Evolutionary conservation across 129 eudicot genomes (phyloP).

Genomic region (Calendula officinalis): DNA sequence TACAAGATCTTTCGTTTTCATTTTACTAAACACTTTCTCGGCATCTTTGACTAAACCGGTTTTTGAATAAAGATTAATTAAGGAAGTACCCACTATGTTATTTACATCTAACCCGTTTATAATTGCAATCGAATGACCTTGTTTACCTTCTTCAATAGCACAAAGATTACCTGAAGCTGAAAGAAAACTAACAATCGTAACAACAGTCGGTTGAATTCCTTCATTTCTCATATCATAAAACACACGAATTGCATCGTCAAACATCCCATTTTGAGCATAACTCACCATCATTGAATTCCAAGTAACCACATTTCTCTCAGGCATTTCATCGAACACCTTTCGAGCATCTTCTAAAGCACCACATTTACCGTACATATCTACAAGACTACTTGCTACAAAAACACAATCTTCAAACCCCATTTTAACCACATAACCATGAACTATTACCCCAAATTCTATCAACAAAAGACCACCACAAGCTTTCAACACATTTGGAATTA

Average conservation of each 20-base stretch:
- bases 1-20: slow-evolving; percentile 57
- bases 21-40: slow-evolving; percentile 49
- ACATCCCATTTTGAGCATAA: slow-evolving; percentile 62
- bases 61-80: slow-evolving; percentile 56
- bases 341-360: slow-evolving; percentile 51
- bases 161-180: slow-evolving; percentile 60
- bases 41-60: slow-evolving; percentile 57
- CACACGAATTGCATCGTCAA: slow-evolving; percentile 50
- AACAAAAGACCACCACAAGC: slow-evolving; percentile 62
- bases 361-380: slow-evolving; percentile 84
- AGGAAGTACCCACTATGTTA: slow-evolving; percentile 55
- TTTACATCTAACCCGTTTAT: slow-evolving; percentile 42
- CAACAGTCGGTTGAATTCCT: slow-evolving; percentile 56
- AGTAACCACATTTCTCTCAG: slow-evolving; percentile 53
- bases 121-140: slow-evolving; percentile 63
- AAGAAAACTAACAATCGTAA: slow-evolving; percentile 55
- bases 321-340: slow-evolving; percentile 67
- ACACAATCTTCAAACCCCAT: slow-evolving; percentile 62
- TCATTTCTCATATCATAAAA: slow-evolving; percentile 54
- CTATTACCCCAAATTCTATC: slow-evolving; percentile 60
- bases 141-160: slow-evolving; percentile 58
- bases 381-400: slow-evolving; percentile 69
- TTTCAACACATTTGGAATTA: slow-evolving; percentile 80
- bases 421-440: slow-evolving; percentile 68
- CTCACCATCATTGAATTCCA: slow-evolving; percentile 77